These are phyloP conservation scores for Chrysophaeum taylorii DNA, from an alignment of 352 stramenopile genomes.

Conservation along the genomic window DNA sequence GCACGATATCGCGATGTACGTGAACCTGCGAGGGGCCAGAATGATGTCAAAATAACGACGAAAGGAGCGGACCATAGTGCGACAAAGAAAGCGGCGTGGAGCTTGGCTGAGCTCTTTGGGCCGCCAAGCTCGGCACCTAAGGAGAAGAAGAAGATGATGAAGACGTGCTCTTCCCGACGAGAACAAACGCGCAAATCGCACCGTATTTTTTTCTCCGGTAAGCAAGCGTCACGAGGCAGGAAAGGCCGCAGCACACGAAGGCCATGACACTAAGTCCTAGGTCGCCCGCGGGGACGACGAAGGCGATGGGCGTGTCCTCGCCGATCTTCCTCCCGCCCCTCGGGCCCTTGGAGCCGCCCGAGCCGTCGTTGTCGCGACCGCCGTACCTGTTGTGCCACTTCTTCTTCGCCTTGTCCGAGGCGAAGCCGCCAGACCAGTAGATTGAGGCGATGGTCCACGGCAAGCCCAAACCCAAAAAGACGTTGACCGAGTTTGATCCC, in stretches of 20 bases:
- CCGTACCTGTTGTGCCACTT: conserved; percentile 20
- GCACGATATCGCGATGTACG: too few relatives aligned
- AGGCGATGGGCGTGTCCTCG: conserved; percentile 2
- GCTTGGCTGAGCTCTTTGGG: background rate
- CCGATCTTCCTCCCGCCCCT: background rate
- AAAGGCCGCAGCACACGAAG: conserved; percentile 20
- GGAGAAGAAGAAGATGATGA: too few relatives aligned
- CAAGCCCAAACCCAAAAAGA: conserved; percentile 39
- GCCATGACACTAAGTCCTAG: conserved; percentile 20
- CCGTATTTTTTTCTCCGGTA: conserved; percentile 20
- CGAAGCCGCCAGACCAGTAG: conserved; percentile 23
- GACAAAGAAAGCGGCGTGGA: background rate
- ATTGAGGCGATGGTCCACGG: conserved; percentile 37
- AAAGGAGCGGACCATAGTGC: background rate
- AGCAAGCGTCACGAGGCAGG: conserved; percentile 15
- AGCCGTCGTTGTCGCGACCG: background rate
- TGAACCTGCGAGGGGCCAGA: too few relatives aligned
- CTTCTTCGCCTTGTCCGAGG: background rate
- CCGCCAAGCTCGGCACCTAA: conserved; percentile 13
- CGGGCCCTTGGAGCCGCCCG: background rate
- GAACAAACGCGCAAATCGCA: too few relatives aligned
- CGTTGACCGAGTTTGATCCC: conserved; percentile 38
- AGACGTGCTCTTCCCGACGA: too few relatives aligned
- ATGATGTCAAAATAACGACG: too few relatives aligned
- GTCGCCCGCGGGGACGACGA: conserved; percentile 22